Percentiles rank a stretch among this genome's conserved stretches.
These are phyloP conservation scores for Oryza glaberrima DNA, from an alignment of 176 grass and related monocot genomes.

Conservation along the genomic window DNA sequence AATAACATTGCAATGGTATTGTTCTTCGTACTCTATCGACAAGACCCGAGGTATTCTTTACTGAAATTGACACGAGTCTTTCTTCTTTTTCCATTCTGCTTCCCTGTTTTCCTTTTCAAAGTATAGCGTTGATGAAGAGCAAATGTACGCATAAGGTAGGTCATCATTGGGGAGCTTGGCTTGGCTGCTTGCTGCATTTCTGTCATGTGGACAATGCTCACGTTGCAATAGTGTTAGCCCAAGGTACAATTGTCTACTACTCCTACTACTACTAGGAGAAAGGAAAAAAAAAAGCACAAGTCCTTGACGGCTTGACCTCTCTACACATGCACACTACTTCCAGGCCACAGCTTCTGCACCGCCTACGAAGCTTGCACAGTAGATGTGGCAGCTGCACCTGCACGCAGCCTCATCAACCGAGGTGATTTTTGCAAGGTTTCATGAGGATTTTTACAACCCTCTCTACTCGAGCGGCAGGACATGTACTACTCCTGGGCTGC, in stretches of 20 bases:
- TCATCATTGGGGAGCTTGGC: conserved; percentile 1
- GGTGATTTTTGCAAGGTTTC: not conserved
- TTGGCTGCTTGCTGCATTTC: not conserved
- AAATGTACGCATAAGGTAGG: not conserved
- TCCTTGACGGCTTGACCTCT: conserved; percentile 14
- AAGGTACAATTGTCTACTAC: conserved; percentile 41
- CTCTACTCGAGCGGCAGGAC: not conserved
- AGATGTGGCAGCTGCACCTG: not conserved
- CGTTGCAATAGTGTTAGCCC: conserved; percentile 33
- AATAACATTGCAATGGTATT: not conserved
- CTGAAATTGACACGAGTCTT: not conserved
- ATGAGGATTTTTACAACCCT: not conserved
- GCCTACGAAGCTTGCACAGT: conserved; percentile 13
- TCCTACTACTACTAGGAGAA: too few species aligned
- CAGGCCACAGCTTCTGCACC: not conserved
- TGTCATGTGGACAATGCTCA: conserved; percentile 31
- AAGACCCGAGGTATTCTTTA: not conserved
- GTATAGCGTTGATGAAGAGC: not conserved
- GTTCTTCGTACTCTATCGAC: not conserved
- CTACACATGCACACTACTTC: not conserved
- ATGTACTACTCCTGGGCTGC: not conserved
- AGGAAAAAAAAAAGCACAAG: not conserved
- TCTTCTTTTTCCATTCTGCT: not conserved
- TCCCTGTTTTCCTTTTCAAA: not conserved
- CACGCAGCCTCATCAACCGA: not conserved